Evolutionary conservation across 495 filamentous ascomycete genomes (phyloP), one percentile per base, ranked within the genome.

Genomic region (Hypoxylon perforatum): DNA sequence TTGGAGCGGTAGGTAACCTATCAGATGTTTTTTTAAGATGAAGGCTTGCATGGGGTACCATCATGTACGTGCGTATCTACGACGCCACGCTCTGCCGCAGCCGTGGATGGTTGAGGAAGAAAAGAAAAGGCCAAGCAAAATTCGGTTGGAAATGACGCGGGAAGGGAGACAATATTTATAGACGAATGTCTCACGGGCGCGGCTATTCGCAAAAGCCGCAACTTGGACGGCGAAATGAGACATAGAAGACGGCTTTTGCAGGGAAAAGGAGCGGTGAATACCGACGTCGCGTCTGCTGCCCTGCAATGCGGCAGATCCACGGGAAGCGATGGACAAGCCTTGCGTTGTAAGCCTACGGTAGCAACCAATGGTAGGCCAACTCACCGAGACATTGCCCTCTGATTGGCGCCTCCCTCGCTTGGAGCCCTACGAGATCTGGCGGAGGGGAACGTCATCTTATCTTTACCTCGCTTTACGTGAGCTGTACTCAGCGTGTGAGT

Each of bases 211-310:
- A 17, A 44, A 49, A 60, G 36, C 57, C 57, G 57, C 57, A 51
- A 60, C 23, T 60, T 60, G 36, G 12, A 42, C 39, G 14, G 14
- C 14, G 14, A 42, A 42, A 15, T 42, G 39, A 42, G n/a, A n/a
- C 39, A 17, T 3, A 17, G 15, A 42, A 15, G 3, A 17, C 5
- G 39, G n/a, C 39, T 42, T 42, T 23, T 30, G 10, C 15, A 4
- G 21, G n/a, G n/a, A 35, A 17, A 61, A 61, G 33, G 42, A 61
- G 58, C 58, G 58, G 58, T 61, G 58, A 53, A 61, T 61, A 17
- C 33, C 28, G n/a, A 23, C 3, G 44, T 46, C 44, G 21, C 21
- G 12, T 23, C 21, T 22, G 18, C 19, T 46, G 19, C 44, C 2
- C 21, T 1, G 9, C 19, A n/a, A n/a, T 14, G 18, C 18, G 11